Percentiles rank a stretch among this genome's conserved stretches.
Evolutionary conservation across 805 yeast genomes (phyloP).

Genomic region (Lachancea fermentati): DNA sequence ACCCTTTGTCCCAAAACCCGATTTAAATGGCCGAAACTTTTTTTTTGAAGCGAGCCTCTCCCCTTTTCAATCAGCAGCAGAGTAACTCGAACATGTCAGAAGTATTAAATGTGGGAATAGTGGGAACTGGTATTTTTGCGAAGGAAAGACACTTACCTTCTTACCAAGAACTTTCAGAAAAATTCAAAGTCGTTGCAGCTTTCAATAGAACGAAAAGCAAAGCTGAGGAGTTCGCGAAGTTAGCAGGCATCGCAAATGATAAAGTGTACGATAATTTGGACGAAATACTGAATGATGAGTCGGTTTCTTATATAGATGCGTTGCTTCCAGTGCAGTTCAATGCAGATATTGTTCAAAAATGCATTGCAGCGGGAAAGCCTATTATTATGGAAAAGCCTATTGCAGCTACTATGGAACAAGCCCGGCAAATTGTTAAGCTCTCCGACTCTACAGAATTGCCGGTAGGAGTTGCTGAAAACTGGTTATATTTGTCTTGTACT

Average conservation of each 20-base stretch:
- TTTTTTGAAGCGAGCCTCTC: background rate
- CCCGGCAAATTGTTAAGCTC: conserved; percentile 68
- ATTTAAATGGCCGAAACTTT: background rate
- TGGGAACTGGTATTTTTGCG: conserved; percentile 89
- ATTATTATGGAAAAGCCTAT: conserved; percentile 85
- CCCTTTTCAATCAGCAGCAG: too few species aligned
- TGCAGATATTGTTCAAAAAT: conserved; percentile 59
- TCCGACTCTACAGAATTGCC: conserved; percentile 59
- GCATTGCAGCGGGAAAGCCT: conserved; percentile 71
- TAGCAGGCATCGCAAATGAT: conserved; percentile 45
- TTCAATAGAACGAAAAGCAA: conserved; percentile 80
- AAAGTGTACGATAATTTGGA: conserved; percentile 60
- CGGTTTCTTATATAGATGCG: conserved; percentile 75
- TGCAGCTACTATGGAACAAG: conserved; percentile 79
- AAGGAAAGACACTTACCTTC: conserved; percentile 78
- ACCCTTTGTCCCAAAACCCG: background rate
- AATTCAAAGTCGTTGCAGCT: conserved; percentile 59
- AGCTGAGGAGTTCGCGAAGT: conserved; percentile 71
- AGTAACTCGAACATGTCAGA: conserved; percentile 1
- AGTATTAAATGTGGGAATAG: conserved; percentile 52
- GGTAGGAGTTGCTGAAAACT: conserved; percentile 77
- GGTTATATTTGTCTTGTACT: conserved; percentile 67
- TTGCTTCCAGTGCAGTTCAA: conserved; percentile 85
- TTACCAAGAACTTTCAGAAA: conserved; percentile 42
- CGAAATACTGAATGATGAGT: conserved; percentile 57